These are phyloP conservation scores for Balakata baccata DNA, from an alignment of 345 rosid species.

Conservation along the genomic window DNA sequence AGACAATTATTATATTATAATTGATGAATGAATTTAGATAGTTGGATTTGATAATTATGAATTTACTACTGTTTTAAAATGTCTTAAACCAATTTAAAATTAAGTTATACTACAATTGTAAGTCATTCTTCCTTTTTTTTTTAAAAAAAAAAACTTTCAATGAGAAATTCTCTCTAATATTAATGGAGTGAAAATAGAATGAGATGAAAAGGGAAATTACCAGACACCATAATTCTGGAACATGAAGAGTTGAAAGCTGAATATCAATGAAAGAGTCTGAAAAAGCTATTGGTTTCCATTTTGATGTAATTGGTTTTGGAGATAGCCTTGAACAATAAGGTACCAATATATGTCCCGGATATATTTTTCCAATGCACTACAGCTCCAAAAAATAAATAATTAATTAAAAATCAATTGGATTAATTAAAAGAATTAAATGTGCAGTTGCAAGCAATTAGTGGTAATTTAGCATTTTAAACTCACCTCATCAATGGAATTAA, in stretches of 20 bases:
- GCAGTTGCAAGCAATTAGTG: too few relatives aligned
- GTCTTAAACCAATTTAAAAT: too few relatives aligned
- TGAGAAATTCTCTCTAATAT: too few relatives aligned
- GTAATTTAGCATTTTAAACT: background rate
- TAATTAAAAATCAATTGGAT: too few relatives aligned
- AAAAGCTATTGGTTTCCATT: slow-evolving; percentile 10
- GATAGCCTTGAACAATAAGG: slow-evolving; percentile 21
- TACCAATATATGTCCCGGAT: slow-evolving; percentile 27
- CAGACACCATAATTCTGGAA: slow-evolving; percentile 28
- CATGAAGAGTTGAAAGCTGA: background rate
- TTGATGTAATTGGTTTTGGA: slow-evolving; percentile 11
- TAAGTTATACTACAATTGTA: too few relatives aligned
- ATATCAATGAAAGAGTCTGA: slow-evolving; percentile 4
- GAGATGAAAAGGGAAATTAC: slow-evolving; percentile 14
- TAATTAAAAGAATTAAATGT: background rate
- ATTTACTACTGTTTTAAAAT: too few relatives aligned
- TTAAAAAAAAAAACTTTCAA: too few relatives aligned
- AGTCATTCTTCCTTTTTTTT: too few relatives aligned
- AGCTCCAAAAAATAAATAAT: background rate
- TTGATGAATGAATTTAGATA: too few relatives aligned
- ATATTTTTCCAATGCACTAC: slow-evolving; percentile 29
- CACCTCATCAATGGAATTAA: slow-evolving; percentile 19
- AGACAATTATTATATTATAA: too few relatives aligned
- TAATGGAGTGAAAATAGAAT: too few relatives aligned
- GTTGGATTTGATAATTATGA: too few relatives aligned